Base-by-base conservation (phyloP, 768 basidiomycete species). In the Xanthoconium purpureum region DNA sequence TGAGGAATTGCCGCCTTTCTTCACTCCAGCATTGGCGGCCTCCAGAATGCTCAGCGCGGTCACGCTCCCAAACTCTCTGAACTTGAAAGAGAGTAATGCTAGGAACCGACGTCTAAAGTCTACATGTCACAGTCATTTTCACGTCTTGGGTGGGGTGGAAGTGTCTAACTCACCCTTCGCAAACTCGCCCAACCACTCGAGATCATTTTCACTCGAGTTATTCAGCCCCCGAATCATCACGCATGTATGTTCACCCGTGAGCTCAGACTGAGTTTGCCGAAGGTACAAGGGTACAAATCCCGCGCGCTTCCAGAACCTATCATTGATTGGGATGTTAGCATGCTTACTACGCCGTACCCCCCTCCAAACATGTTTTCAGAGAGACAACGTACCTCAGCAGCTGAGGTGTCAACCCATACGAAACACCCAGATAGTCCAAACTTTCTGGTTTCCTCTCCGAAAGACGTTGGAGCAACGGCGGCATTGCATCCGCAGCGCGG, bases 181-280 rank as follows among this genome's bases (percentile, higher is more conserved):
- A 71, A 99, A 98, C 67, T 94, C 94, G 18, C 81, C 77, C 37
- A 99, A 66, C 94, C 96, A 98, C 47, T 84, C 84, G 38, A 91
- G 71, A 56, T 88, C 87, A 32, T 74, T 69, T 40, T 80, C 83
- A 15, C 71, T 72, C 37, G 80, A 86, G 68, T 80, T 89, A 68
- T 84, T 88, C 70, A 98, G 74, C 0, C 90, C 88, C 33, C 91
- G 82, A 1, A 96, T 83, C 97, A 99, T 98, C 36, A 98, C 88
- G 66, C 94, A 95, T 0, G 92, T 91, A 67, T 97, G 89, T 73
- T 99, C 97, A 38, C 97, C 97, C 0, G 97, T 99, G 49, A 98
- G 79, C 64, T 97, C 94, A 69, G 93, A 97, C 56, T 87, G 79
- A 6, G 94, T 96, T 73, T 98, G 97, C 32, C 96, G 85, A 32